Conservation (phyloP, 2,329 filamentous ascomycete genomes). For the Penicillium griseofulvum region DNA sequence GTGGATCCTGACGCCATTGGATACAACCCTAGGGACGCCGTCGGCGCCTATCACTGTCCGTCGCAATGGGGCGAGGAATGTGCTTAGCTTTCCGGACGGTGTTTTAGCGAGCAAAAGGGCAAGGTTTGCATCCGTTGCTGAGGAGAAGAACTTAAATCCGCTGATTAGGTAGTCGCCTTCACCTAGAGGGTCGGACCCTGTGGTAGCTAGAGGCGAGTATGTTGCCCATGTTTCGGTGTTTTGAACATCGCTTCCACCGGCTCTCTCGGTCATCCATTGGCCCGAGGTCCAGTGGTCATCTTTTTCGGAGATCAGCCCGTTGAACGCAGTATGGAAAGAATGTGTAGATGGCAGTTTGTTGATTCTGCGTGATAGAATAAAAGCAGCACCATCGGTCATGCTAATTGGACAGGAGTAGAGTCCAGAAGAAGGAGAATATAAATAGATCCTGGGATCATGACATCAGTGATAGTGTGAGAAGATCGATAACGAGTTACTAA, state of each 20-base stretch:
- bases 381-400: slow-evolving; percentile 52
- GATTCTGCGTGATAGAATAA: slow-evolving; percentile 28
- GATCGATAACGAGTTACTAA: neutral
- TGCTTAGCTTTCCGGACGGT: slow-evolving; percentile 52
- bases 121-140: slow-evolving; percentile 64
- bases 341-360: slow-evolving; percentile 9
- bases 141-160: slow-evolving; percentile 72
- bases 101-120: slow-evolving; percentile 64
- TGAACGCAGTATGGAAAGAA: slow-evolving; percentile 27
- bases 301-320: slow-evolving; percentile 28
- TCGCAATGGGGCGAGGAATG: slow-evolving; percentile 65
- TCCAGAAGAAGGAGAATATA: slow-evolving; percentile 60
- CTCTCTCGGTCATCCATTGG: slow-evolving; percentile 42
- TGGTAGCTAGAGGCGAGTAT: slow-evolving; percentile 19
- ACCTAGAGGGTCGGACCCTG: slow-evolving; percentile 13
- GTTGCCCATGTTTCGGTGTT: slow-evolving; percentile 36
- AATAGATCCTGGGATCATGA: slow-evolving; percentile 40
- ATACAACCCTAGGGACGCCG: slow-evolving; percentile 40
- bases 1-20: slow-evolving; percentile 65
- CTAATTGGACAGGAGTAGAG: slow-evolving; percentile 64
- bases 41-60: slow-evolving; percentile 28
- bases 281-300: slow-evolving; percentile 36
- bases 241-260: slow-evolving; percentile 37
- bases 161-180: slow-evolving; percentile 47
- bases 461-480: neutral